Evolutionary conservation across 2,329 filamentous ascomycete species (phyloP), one percentile per base, ranked within the genome.

Genomic region (Fusarium coffeatum): DNA sequence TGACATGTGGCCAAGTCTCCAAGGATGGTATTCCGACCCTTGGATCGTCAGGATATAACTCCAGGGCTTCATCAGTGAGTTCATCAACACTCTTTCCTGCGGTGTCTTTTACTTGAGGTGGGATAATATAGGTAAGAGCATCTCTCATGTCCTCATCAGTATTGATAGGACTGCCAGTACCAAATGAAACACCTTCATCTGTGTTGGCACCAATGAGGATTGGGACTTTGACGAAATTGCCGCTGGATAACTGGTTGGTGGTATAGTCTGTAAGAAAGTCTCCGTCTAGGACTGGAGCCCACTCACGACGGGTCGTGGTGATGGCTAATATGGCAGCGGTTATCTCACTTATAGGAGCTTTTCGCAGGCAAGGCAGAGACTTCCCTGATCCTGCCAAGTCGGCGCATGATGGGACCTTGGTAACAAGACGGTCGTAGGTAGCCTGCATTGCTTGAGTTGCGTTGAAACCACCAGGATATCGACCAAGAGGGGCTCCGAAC

Each of bases 191-290:
- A 13, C 78, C 78, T 58, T 79, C 78, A 37, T 79, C 78, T 5
- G 72, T 68, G 59, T 81, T 82, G 12, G 76, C 67, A 8, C 81
- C 81, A 28, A 79, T 76, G 1, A 83, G 70, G 3, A 80, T 41
- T 0, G 80, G 79, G 0, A 81, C 76, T 54, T 76, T 74, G 45
- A 75, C 73, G 48, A 82, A 83, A 11, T 72, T 64, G 3, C 80
- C 80, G 0, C 70, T 66, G 4, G 50, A 37, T 2, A 80, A 47
- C 48, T 80, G 79, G 49, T 75, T 74, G 12, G 77, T 71, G 13
- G 71, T 70, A 55, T 75, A 76, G 23, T 77, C 74, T 8, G 66
- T 62, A 23, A 82, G 69, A 50, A 82, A 81, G 50, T 82, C 80
- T 18, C 71, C 64, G 48, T 82, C 80, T 23, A 81, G 59, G 8